Conservation (phyloP, 2,329 filamentous ascomycete genomes). For the Sporothrix schenckii region DNA sequence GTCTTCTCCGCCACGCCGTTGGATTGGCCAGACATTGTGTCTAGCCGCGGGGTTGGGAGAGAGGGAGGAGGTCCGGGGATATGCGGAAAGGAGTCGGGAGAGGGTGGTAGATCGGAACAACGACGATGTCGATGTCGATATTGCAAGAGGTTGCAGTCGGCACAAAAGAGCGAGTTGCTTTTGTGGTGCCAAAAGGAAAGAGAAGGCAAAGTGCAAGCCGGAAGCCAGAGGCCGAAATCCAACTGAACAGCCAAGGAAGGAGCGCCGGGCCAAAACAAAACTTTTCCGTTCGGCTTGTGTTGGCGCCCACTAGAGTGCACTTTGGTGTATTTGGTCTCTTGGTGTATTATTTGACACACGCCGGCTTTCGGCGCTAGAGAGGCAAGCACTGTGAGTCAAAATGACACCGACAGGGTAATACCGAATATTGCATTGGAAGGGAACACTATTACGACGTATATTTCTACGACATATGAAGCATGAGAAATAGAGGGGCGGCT, state of each 20-base stretch:
- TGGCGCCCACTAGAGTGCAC: conserved; percentile 5
- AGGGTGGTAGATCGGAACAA: neutral
- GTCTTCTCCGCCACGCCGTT: conserved; percentile 33
- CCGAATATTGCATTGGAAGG: conserved; percentile 9
- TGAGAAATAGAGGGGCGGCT: conserved; percentile 15
- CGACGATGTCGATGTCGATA: neutral
- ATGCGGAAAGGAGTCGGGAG: neutral
- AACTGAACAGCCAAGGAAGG: neutral
- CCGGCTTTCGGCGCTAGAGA: conserved; percentile 26
- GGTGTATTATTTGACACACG: neutral
- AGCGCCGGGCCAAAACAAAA: conserved; percentile 26
- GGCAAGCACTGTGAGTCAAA: conserved; percentile 19
- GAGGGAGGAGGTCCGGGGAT: neutral
- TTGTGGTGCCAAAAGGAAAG: neutral
- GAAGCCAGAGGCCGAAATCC: neutral
- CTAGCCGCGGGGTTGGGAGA: neutral
- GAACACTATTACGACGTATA: neutral
- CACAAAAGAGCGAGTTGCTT: neutral
- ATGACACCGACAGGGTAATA: neutral
- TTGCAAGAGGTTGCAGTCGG: conserved; percentile 3
- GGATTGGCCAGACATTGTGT: conserved; percentile 30
- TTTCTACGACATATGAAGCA: too few species aligned
- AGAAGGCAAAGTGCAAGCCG: neutral
- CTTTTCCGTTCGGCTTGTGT: conserved; percentile 23
- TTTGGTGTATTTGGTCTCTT: neutral